Percentiles rank a stretch among this genome's conserved stretches.
Evolutionary conservation across 2,329 filamentous ascomycete species (phyloP).

Genomic region (Phoma sp.): DNA sequence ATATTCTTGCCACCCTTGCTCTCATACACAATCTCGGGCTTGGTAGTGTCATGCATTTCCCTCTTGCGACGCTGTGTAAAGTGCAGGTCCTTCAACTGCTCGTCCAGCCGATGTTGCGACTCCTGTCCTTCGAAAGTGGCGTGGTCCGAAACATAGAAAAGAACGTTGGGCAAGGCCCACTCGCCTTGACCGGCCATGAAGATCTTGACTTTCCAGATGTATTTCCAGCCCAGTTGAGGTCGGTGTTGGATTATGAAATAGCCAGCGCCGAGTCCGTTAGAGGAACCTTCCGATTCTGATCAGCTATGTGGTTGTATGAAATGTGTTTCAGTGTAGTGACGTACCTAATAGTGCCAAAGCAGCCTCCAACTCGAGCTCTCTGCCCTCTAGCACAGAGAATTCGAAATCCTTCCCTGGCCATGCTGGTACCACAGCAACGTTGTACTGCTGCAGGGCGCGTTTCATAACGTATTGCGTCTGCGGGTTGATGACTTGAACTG

Average conservation of each 20-base stretch:
- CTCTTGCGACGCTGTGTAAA: not conserved
- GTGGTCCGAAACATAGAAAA: conserved; percentile 17
- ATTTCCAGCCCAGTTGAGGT: conserved; percentile 18
- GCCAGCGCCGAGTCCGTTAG: conserved; percentile 18
- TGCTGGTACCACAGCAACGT: not conserved
- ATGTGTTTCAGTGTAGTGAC: not conserved
- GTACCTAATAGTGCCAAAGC: conserved; percentile 7
- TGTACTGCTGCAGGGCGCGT: not conserved
- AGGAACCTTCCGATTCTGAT: conserved; percentile 2
- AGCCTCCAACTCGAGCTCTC: conserved; percentile 5
- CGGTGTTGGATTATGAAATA: conserved; percentile 24
- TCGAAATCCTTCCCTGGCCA: conserved; percentile 12
- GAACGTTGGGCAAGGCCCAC: conserved; percentile 2
- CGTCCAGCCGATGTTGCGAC: conserved; percentile 1
- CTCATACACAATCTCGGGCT: not conserved
- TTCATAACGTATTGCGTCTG: conserved; percentile 5
- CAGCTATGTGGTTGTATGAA: not conserved
- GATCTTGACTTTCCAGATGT: conserved; percentile 16
- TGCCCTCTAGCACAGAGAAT: not conserved
- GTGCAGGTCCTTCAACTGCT: not conserved
- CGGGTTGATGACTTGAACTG: conserved; percentile 4
- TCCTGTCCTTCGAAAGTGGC: not conserved
- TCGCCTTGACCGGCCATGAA: conserved; percentile 1
- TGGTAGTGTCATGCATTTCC: not conserved
- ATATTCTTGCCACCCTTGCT: conserved; percentile 10